These are phyloP conservation scores for Fusarium citri DNA, from an alignment of 2,329 filamentous ascomycete genomes.

Conservation along the genomic window DNA sequence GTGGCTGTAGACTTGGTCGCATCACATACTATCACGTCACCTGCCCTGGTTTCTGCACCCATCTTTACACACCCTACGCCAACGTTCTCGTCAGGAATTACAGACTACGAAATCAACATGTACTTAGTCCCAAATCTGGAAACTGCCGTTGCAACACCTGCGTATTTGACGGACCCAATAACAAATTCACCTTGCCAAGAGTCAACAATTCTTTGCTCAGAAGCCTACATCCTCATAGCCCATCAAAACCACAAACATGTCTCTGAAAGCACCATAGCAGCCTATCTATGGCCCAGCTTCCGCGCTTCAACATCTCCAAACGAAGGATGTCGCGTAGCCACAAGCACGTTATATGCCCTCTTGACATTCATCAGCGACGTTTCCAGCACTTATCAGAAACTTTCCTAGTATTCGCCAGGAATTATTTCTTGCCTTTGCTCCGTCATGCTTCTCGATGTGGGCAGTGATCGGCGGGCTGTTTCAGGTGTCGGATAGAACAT, in stretches of 20 bases:
- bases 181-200: slow-evolving; percentile 18
- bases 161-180: neutral
- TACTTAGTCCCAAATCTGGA: neutral
- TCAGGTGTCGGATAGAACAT: slow-evolving; percentile 2
- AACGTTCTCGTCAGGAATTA: neutral
- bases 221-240: slow-evolving; percentile 49
- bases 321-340: slow-evolving; percentile 50
- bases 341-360: neutral
- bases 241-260: slow-evolving; percentile 42
- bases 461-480: slow-evolving; percentile 3
- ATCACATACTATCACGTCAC: too few species aligned
- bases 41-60: fast-evolving
- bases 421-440: neutral
- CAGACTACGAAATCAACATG: neutral
- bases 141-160: too few species aligned
- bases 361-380: neutral
- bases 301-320: slow-evolving; percentile 31
- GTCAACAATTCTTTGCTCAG: slow-evolving; percentile 49
- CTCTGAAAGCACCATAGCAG: slow-evolving; percentile 18
- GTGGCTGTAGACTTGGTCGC: fast-evolving
- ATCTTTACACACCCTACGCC: fast-evolving
- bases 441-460: neutral
- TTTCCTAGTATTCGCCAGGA: neutral
- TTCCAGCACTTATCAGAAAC: neutral
- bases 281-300: slow-evolving; percentile 47